phyloP scores from a whole-genome alignment of 805 yeast species.

The Saccharomycopsis babjevae region DNA sequence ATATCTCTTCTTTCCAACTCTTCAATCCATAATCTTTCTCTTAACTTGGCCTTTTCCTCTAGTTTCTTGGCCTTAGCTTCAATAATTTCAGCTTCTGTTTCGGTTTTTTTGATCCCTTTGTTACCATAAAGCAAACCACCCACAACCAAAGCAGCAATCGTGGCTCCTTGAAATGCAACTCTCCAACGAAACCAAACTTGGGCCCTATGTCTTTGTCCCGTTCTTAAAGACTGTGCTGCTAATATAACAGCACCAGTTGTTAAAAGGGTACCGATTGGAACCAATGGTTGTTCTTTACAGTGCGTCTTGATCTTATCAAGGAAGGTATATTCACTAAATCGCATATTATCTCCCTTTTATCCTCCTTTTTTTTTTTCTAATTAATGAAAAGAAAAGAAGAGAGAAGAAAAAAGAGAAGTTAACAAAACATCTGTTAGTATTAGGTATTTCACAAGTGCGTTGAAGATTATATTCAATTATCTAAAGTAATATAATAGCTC shows the following conservation, averaged over 20 bases:
- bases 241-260: conserved; percentile 73
- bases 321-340: conserved; percentile 32
- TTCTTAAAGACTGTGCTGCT: conserved; percentile 65
- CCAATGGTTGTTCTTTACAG: conserved; percentile 79
- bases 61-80: conserved; percentile 53
- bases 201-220: conserved; percentile 64
- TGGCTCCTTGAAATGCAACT: conserved; percentile 75
- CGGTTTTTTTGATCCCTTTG: conserved; percentile 27
- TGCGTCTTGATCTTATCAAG: conserved; percentile 48
- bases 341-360: too few species aligned
- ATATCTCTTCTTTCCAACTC: conserved; percentile 81
- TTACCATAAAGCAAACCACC: conserved; percentile 66
- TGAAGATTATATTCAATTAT: too few species aligned
- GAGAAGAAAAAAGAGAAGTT: not conserved
- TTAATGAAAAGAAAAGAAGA: not conserved
- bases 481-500: not conserved
- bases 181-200: conserved; percentile 85
- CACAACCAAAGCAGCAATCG: conserved; percentile 68
- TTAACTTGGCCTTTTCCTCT: conserved; percentile 68
- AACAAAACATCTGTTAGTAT: not conserved
- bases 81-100: conserved; percentile 26
- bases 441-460: too few species aligned
- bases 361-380: not conserved
- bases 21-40: conserved; percentile 75
- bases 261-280: conserved; percentile 70